phyloP scores from a whole-genome alignment of 2,329 filamentous ascomycete genomes.

The Aspergillus piperis region DNA sequence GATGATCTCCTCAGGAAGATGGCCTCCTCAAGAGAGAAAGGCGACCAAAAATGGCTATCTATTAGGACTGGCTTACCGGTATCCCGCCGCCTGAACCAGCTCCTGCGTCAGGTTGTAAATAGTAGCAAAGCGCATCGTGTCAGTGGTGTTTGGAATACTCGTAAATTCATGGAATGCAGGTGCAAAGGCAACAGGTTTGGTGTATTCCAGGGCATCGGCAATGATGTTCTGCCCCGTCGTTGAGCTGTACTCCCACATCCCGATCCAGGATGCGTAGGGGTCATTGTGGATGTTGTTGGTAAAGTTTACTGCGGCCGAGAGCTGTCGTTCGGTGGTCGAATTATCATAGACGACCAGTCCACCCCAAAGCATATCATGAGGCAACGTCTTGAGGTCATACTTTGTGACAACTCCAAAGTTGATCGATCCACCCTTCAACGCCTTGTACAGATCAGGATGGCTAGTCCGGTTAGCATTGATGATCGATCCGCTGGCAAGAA shows the following conservation, averaged over 20 bases:
- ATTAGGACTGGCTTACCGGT: constrained; percentile 11
- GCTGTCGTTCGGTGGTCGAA: constrained; percentile 20
- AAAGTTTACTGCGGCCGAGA: constrained; percentile 23
- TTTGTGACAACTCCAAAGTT: constrained; percentile 52
- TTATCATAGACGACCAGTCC: constrained; percentile 21
- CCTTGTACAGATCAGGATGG: constrained; percentile 55
- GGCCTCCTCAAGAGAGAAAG: too few relatives aligned
- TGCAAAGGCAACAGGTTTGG: constrained; percentile 15
- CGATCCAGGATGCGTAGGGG: constrained; percentile 35
- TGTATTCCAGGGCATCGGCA: background rate
- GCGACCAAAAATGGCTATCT: background rate
- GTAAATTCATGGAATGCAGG: constrained; percentile 15
- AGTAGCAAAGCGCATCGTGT: constrained; percentile 17
- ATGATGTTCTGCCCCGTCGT: constrained; percentile 20
- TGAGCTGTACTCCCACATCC: constrained; percentile 39
- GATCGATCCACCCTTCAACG: constrained; percentile 59
- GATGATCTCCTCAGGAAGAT: too few relatives aligned
- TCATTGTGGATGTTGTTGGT: constrained; percentile 23
- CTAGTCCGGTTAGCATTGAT: constrained; percentile 46
- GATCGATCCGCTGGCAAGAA: constrained; percentile 54
- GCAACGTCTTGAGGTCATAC: constrained; percentile 25
- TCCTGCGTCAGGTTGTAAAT: constrained; percentile 23
- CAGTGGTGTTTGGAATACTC: constrained; percentile 18
- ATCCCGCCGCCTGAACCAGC: constrained; percentile 21
- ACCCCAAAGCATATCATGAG: constrained; percentile 25